Evolutionary conservation across 73 alveolate species (phyloP).

Genomic region (Paramecium sexaurelia): DNA sequence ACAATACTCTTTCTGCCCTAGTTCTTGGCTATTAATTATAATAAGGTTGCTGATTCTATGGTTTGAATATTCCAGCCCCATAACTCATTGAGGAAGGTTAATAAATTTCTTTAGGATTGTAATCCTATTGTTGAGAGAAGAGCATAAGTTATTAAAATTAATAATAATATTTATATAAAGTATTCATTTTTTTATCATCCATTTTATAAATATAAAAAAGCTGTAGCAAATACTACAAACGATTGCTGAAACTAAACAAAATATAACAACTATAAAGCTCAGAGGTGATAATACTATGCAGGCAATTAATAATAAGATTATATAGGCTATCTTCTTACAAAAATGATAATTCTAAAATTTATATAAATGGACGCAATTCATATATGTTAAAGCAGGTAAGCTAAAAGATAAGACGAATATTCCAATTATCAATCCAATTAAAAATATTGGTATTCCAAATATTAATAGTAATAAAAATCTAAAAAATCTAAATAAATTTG

Average conservation of each 20-base stretch:
- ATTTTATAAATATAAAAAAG: no score
- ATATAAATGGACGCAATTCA: background rate
- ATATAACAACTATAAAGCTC: background rate
- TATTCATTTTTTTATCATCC: background rate
- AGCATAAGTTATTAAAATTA: constrained; percentile 8
- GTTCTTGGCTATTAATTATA: constrained; percentile 2
- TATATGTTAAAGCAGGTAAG: background rate
- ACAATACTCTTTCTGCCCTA: constrained; percentile 41
- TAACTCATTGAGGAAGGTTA: constrained; percentile 3
- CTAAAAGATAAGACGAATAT: background rate
- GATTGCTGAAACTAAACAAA: background rate
- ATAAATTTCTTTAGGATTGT: constrained; percentile 1
- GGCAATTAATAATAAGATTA: background rate
- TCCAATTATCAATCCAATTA: background rate
- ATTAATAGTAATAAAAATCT: background rate
- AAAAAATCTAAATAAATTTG: background rate
- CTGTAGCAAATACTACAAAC: no score
- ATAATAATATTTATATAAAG: background rate
- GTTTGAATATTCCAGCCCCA: constrained; percentile 42
- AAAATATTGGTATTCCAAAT: background rate
- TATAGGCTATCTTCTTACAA: background rate
- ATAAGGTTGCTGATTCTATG: background rate
- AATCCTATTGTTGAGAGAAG: constrained; percentile 2
- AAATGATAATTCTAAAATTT: background rate
- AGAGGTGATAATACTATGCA: background rate